Evolutionary conservation across 164 flowering plant species (phyloP).

Genomic region (Stephania cephalantha): DNA sequence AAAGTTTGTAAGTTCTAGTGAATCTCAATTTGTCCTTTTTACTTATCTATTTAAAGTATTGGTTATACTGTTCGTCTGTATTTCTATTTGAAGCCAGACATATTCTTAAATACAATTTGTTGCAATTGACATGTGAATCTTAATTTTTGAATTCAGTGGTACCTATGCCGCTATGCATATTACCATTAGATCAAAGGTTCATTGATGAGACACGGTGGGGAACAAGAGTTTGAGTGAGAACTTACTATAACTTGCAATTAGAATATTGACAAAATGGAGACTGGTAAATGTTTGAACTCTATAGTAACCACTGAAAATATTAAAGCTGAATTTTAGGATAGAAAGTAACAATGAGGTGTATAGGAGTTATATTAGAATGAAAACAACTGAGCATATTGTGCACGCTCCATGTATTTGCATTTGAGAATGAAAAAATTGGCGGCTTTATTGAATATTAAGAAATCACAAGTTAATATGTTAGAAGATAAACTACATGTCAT

Average conservation of each 20-base stretch:
- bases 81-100: background rate
- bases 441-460: background rate
- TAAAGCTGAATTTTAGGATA: too few species aligned
- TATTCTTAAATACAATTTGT: background rate
- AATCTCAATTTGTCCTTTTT: constrained; percentile 1
- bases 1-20: constrained; percentile 25
- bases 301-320: too few species aligned
- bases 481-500: background rate
- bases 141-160: background rate
- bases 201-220: background rate
- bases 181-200: background rate
- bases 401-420: too few species aligned
- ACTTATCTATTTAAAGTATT: background rate
- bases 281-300: too few species aligned
- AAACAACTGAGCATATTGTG: too few species aligned
- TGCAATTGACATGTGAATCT: background rate
- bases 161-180: background rate
- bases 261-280: too few species aligned
- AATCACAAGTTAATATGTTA: background rate
- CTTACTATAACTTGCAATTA: background rate
- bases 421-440: too few species aligned
- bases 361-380: too few species aligned
- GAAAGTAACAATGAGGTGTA: too few species aligned
- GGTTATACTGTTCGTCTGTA: background rate
- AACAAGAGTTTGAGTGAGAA: background rate